Percentiles rank a stretch among this genome's conserved stretches.
These are phyloP conservation scores for Juncus inflexus DNA, from an alignment of 176 grass and related monocot genomes.

Conservation along the genomic window DNA sequence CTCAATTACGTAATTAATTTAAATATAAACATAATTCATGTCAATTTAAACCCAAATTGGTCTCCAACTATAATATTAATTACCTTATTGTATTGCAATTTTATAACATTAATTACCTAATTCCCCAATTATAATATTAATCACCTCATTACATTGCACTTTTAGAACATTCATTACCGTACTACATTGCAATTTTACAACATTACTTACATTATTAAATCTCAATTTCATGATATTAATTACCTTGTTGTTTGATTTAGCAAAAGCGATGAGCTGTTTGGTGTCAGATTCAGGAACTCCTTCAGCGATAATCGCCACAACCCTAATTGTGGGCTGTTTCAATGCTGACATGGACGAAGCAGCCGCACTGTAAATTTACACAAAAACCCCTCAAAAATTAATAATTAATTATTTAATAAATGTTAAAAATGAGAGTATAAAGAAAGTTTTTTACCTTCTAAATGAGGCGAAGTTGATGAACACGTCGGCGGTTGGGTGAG, in stretches of 20 bases:
- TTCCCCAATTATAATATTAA: too few species aligned
- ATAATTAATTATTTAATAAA: background rate
- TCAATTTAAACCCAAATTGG: too few species aligned
- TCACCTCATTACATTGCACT: too few species aligned
- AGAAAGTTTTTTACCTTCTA: constrained; percentile 54
- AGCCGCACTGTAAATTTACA: constrained; percentile 61
- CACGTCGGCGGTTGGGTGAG: constrained; percentile 93
- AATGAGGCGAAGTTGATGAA: constrained; percentile 98
- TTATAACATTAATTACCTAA: too few species aligned
- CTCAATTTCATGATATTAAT: background rate
- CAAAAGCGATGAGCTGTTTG: constrained; percentile 90
- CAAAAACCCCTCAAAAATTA: constrained; percentile 22
- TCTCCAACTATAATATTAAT: too few species aligned
- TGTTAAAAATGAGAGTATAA: background rate
- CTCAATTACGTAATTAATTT: too few species aligned
- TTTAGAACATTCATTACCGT: too few species aligned
- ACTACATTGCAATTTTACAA: too few species aligned
- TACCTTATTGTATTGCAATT: too few species aligned
- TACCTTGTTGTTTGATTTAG: constrained; percentile 92
- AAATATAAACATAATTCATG: too few species aligned
- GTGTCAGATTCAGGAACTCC: constrained; percentile 94
- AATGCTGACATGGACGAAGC: constrained; percentile 93
- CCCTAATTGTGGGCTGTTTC: constrained; percentile 86
- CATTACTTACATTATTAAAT: too few species aligned
- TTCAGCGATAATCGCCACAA: constrained; percentile 96